phyloP scores from a whole-genome alignment of 2,329 filamentous ascomycete species.

The Hymenoscyphus fructigenus region DNA sequence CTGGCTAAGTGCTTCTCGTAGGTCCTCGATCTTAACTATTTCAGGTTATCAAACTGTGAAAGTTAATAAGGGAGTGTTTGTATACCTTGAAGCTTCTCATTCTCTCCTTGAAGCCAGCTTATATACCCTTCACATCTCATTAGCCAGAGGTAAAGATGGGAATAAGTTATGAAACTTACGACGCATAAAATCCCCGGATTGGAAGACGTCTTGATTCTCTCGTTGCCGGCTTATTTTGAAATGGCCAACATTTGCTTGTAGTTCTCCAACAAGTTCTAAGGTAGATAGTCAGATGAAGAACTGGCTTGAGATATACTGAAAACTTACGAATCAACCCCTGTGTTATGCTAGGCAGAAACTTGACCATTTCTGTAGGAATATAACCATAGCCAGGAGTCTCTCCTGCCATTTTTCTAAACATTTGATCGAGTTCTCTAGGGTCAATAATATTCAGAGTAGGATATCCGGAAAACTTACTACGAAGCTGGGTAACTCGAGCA shows the following conservation, averaged over 20 bases:
- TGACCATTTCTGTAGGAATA: not conserved
- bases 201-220: not conserved
- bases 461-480: conserved; percentile 8
- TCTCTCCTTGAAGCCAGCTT: conserved; percentile 5
- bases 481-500: conserved; percentile 10
- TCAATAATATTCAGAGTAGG: conserved; percentile 4
- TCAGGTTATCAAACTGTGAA: not conserved
- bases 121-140: conserved; percentile 8
- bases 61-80: not conserved
- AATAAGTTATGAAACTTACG: not conserved
- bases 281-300: not conserved
- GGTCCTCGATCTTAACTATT: not conserved
- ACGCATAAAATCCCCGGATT: not conserved
- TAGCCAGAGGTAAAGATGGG: not conserved
- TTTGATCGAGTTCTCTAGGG: conserved; percentile 7
- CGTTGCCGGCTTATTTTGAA: not conserved
- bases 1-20: not conserved
- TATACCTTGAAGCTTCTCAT: conserved; percentile 6
- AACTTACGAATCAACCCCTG: conserved; percentile 5
- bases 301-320: not conserved
- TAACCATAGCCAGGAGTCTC: not conserved
- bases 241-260: not conserved
- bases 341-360: conserved; percentile 3
- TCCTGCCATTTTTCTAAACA: conserved; percentile 3
- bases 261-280: conserved; percentile 2